These are phyloP conservation scores for Pigoraptor vietnamica DNA, from an alignment of 78 protist genomes.

Conservation along the genomic window DNA sequence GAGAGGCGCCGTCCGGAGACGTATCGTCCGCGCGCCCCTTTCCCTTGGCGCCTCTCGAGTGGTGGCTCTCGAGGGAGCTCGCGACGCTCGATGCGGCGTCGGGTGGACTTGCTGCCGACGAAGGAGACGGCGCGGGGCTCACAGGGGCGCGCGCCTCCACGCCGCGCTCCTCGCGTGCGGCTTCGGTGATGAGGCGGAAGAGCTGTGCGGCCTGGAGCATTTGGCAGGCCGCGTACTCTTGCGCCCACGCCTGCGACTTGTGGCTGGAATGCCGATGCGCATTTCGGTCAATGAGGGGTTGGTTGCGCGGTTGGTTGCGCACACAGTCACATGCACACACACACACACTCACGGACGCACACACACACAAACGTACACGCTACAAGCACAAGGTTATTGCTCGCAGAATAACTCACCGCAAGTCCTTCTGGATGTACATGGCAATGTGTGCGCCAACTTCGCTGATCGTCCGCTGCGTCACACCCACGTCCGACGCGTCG, in stretches of 20 bases:
- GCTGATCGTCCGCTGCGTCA: background rate
- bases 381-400: too few relatives aligned
- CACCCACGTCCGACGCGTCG: background rate
- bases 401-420: background rate
- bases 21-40: too few relatives aligned
- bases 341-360: too few relatives aligned
- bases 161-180: background rate
- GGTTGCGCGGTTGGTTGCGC: background rate
- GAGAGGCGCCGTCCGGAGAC: background rate
- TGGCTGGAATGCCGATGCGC: too few relatives aligned
- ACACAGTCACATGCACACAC: too few relatives aligned
- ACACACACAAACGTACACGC: too few relatives aligned
- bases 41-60: too few relatives aligned
- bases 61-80: background rate
- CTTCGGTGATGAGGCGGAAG: background rate
- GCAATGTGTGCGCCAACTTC: background rate
- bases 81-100: background rate
- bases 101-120: background rate
- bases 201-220: background rate
- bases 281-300: background rate
- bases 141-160: background rate
- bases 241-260: background rate
- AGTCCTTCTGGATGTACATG: background rate
- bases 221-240: background rate
- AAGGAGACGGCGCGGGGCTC: background rate